Conservation (phyloP, 495 filamentous ascomycete genomes). For the Coniosporium apollinis region DNA sequence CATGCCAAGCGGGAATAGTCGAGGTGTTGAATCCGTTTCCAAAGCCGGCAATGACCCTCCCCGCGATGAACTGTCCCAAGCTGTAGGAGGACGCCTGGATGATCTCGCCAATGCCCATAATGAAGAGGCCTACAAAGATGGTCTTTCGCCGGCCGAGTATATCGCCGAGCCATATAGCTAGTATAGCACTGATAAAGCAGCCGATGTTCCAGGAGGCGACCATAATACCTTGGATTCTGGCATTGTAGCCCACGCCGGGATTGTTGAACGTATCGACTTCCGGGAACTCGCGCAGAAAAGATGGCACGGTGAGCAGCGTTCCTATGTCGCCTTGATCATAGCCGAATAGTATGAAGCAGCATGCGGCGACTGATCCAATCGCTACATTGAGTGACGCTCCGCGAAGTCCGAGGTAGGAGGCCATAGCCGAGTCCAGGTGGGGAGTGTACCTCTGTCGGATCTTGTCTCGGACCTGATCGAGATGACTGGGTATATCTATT, state of each 20-base stretch:
- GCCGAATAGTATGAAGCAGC: slow-evolving; percentile 11
- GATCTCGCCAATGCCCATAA: slow-evolving; percentile 52
- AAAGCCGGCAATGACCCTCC: slow-evolving; percentile 47
- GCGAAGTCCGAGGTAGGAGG: slow-evolving; percentile 5
- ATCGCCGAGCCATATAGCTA: slow-evolving; percentile 54
- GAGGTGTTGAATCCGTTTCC: slow-evolving; percentile 48
- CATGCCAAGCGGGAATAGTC: slow-evolving; percentile 63
- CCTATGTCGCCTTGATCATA: slow-evolving; percentile 17
- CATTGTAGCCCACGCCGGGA: slow-evolving; percentile 3
- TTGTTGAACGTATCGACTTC: slow-evolving; percentile 12
- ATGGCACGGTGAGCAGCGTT: slow-evolving; percentile 8
- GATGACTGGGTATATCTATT: too few species aligned
- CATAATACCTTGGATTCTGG: slow-evolving; percentile 10
- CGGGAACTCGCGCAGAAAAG: slow-evolving; percentile 10
- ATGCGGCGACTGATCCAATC: slow-evolving; percentile 8
- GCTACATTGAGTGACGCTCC: slow-evolving; percentile 7
- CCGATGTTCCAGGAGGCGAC: slow-evolving; percentile 57
- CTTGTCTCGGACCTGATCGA: too few species aligned
- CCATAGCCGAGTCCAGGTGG: too few species aligned
- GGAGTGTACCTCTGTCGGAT: too few species aligned
- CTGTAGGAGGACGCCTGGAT: slow-evolving; percentile 44
- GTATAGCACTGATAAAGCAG: slow-evolving; percentile 50
- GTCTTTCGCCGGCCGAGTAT: slow-evolving; percentile 49
- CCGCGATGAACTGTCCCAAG: slow-evolving; percentile 46
- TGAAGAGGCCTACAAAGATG: slow-evolving; percentile 51